Conservation (phyloP, 257 asterid genomes). For the Ilex asprella region DNA sequence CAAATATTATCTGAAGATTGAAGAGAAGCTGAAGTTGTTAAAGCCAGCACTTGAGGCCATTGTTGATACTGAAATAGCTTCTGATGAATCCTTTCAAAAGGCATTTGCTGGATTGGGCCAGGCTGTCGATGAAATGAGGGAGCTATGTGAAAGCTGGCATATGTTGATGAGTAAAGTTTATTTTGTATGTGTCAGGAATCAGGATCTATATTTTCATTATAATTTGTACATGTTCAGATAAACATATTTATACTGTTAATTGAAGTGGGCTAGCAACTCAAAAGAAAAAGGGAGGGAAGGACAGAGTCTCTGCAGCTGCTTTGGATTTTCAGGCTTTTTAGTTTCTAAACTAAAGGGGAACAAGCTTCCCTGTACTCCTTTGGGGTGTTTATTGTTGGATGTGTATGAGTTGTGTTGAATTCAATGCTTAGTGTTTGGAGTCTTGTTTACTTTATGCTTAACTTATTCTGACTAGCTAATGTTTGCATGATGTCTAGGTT, state of each 20-base stretch:
- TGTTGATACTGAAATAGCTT: background rate
- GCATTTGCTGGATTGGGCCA: background rate
- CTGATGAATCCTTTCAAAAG: background rate
- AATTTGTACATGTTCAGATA: too few relatives aligned
- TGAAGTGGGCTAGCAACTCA: background rate
- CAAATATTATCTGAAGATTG: background rate
- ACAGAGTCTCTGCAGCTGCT: background rate
- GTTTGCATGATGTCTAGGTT: background rate
- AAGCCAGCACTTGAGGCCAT: background rate
- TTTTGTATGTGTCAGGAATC: background rate
- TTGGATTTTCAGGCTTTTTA: too few relatives aligned
- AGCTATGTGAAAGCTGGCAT: background rate
- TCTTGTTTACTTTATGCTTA: background rate
- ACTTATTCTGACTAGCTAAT: background rate
- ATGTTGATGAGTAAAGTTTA: background rate
- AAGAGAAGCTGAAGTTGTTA: background rate
- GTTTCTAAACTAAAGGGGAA: background rate
- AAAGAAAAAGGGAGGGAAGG: background rate
- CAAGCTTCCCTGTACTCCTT: too few relatives aligned
- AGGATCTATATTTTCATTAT: background rate
- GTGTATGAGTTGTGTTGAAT: background rate
- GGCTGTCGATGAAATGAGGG: background rate
- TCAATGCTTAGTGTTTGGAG: background rate
- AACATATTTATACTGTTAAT: too few relatives aligned
- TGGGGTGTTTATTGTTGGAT: background rate